These are phyloP conservation scores for Geranium rotundifolium DNA, from an alignment of 345 rosid genomes.

Conservation along the genomic window DNA sequence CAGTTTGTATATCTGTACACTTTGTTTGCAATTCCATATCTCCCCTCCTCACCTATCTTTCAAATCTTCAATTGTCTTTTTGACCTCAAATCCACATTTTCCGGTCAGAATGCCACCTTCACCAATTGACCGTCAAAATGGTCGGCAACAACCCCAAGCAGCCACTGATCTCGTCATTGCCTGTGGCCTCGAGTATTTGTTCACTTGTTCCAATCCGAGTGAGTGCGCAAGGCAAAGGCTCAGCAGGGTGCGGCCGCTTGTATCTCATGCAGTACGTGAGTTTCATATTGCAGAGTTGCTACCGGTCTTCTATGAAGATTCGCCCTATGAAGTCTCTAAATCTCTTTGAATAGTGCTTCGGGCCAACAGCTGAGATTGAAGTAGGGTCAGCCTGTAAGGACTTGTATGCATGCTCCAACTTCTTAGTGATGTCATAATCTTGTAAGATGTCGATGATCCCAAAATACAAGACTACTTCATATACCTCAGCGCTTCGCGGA, in stretches of 20 bases:
- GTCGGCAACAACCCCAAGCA: no score
- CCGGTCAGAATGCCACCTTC: background rate
- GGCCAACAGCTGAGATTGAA: slow-evolving; percentile 94
- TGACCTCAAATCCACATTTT: background rate
- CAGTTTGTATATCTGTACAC: background rate
- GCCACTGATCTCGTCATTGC: no score
- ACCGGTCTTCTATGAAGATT: slow-evolving; percentile 85
- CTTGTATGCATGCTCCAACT: slow-evolving; percentile 88
- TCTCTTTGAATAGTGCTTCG: slow-evolving; percentile 82
- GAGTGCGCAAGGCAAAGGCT: background rate
- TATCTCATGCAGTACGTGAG: background rate
- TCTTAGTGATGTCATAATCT: slow-evolving; percentile 92
- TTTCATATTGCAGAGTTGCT: slow-evolving; percentile 6
- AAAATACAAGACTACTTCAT: slow-evolving; percentile 77
- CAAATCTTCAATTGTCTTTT: background rate
- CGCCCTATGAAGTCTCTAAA: slow-evolving; percentile 80
- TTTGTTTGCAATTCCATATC: background rate
- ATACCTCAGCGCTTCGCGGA: slow-evolving; percentile 48
- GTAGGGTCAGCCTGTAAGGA: slow-evolving; percentile 78
- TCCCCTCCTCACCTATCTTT: background rate
- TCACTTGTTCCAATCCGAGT: no score
- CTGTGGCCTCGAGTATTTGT: no score
- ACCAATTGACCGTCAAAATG: no score
- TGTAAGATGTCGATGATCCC: slow-evolving; percentile 90
- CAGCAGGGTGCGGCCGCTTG: background rate